phyloP scores from a whole-genome alignment of 257 asterid genomes.

The Orobanche coerulescens region DNA sequence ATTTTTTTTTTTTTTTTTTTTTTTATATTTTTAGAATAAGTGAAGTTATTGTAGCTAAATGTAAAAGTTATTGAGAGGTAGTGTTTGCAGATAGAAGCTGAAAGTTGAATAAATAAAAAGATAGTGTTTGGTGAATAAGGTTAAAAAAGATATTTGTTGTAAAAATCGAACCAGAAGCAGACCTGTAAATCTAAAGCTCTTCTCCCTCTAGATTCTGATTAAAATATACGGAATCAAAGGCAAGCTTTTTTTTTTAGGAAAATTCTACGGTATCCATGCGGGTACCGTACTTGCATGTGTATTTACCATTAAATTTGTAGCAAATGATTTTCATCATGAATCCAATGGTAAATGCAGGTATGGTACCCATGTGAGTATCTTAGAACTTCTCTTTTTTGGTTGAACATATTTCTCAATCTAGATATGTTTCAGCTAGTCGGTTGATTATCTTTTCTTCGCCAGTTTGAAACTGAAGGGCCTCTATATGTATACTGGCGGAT shows the following conservation, averaged over 20 bases:
- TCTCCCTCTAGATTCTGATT: neutral
- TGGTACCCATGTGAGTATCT: no score
- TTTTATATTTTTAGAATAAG: no score
- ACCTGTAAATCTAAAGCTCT: neutral
- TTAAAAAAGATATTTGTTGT: neutral
- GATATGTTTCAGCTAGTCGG: neutral
- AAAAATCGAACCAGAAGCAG: neutral
- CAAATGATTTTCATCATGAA: no score
- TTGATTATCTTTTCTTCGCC: slow-evolving; percentile 24
- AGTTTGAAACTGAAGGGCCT: slow-evolving; percentile 80
- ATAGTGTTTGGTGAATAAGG: neutral
- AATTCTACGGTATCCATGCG: no score
- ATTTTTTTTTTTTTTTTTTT: neutral
- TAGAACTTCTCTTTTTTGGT: no score
- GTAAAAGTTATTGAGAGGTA: neutral
- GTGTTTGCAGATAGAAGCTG: no score
- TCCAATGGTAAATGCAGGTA: no score
- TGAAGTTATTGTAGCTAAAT: neutral
- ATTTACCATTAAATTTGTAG: no score
- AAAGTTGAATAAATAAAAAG: neutral
- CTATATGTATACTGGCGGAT: slow-evolving; percentile 80
- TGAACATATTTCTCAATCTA: no score
- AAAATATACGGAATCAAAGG: no score
- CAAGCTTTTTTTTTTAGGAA: no score
- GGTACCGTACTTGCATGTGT: no score